A percentile compares a stretch with the other conserved stretches of the same genome.
phyloP scores from a whole-genome alignment of 2,329 filamentous ascomycete genomes.

The Alternaria sp. region DNA sequence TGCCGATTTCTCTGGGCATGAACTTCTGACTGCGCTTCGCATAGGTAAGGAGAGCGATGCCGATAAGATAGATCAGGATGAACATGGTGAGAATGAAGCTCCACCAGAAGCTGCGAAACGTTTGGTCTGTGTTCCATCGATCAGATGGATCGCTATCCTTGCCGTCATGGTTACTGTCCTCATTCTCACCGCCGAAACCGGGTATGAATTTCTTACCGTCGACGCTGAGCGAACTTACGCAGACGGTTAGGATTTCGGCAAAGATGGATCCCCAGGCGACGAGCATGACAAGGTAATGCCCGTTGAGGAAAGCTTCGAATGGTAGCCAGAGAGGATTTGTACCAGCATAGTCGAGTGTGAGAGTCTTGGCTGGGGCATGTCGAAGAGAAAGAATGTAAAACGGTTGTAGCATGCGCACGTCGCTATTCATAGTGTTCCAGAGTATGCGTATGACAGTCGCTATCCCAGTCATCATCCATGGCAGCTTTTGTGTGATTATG shows the following conservation, averaged over 20 bases:
- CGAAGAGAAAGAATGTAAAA: conserved; percentile 73
- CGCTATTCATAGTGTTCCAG: conserved; percentile 73
- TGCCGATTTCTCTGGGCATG: conserved; percentile 78
- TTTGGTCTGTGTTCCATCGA: conserved; percentile 50
- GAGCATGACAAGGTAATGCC: conserved; percentile 69
- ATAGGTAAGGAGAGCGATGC: conserved; percentile 67
- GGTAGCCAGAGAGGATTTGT: conserved; percentile 72
- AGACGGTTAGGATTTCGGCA: conserved; percentile 74
- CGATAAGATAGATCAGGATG: conserved; percentile 70
- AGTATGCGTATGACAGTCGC: conserved; percentile 71
- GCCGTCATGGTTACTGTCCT: conserved; percentile 5
- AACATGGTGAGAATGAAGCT: conserved; percentile 67
- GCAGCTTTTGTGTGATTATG: conserved; percentile 65
- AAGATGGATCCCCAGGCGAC: conserved; percentile 75
- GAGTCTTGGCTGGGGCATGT: conserved; percentile 68
- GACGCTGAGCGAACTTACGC: conserved; percentile 70
- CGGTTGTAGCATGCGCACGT: conserved; percentile 75
- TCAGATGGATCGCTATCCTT: conserved; percentile 4
- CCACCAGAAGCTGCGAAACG: conserved; percentile 67
- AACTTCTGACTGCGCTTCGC: conserved; percentile 70
- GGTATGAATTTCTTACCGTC: conserved; percentile 67
- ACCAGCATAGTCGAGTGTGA: conserved; percentile 76
- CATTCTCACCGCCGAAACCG: conserved; percentile 12
- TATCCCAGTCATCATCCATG: conserved; percentile 70
- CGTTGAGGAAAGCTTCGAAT: conserved; percentile 66